Percentiles rank a stretch among this genome's conserved stretches.
Conservation (phyloP, 2,329 filamentous ascomycete species). For the Pestalotiopsis sp. region DNA sequence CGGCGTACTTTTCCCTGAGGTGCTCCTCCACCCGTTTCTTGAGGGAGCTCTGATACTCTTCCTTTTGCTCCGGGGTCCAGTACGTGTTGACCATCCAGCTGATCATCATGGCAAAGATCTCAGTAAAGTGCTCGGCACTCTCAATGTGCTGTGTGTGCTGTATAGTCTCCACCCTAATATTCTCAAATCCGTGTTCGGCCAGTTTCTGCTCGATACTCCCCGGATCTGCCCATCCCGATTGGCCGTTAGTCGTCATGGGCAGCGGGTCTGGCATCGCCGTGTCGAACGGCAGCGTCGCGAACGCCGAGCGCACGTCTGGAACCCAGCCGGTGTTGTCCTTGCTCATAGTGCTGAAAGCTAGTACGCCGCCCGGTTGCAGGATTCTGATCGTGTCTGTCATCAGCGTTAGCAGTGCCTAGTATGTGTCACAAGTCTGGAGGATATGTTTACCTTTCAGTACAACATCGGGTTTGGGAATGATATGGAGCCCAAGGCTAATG, state of each 20-base stretch:
- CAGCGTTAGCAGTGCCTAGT: neutral
- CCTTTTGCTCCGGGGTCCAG: constrained; percentile 43
- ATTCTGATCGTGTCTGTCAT: constrained; percentile 39
- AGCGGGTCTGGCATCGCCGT: constrained; percentile 37
- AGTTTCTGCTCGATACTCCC: constrained; percentile 42
- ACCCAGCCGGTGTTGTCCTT: constrained; percentile 36
- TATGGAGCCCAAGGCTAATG: constrained; percentile 49
- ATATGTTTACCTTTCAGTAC: constrained; percentile 36
- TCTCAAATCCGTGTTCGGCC: constrained; percentile 36
- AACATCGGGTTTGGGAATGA: constrained; percentile 44
- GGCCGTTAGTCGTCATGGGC: constrained; percentile 42
- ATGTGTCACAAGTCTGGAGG: neutral
- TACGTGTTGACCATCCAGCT: constrained; percentile 38
- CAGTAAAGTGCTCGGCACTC: constrained; percentile 38
- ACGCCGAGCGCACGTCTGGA: constrained; percentile 40
- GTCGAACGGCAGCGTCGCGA: constrained; percentile 43
- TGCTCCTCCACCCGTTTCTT: constrained; percentile 31
- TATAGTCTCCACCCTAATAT: constrained; percentile 38
- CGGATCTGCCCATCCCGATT: constrained; percentile 42
- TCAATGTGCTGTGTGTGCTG: constrained; percentile 32
- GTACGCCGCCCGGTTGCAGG: constrained; percentile 41
- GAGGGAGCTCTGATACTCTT: constrained; percentile 40
- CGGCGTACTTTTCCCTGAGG: constrained; percentile 42
- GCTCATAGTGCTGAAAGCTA: constrained; percentile 42
- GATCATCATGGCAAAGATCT: constrained; percentile 40